These are phyloP conservation scores for Durio zibethinus DNA, from an alignment of 345 rosid species.

Conservation along the genomic window DNA sequence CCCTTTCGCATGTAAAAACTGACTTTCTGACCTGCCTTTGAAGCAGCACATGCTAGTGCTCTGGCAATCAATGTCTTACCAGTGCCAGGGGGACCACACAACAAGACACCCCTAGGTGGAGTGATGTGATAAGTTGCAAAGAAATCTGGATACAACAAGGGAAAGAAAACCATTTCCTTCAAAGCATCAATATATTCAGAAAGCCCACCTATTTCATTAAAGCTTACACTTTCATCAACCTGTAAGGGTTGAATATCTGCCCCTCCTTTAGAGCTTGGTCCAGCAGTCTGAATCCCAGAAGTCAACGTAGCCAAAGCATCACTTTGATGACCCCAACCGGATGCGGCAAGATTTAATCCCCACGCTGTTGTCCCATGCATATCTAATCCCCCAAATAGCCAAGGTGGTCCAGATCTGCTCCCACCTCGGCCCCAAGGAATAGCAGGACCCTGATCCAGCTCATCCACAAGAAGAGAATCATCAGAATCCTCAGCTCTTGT, in stretches of 20 bases:
- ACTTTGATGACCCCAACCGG: constrained; percentile 99
- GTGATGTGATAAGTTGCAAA: constrained; percentile 91
- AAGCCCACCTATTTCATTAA: constrained; percentile 95
- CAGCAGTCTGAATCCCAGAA: constrained; percentile 96
- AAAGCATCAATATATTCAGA: constrained; percentile 86
- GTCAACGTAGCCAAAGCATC: constrained; percentile 67
- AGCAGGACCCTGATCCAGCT: constrained; percentile 94
- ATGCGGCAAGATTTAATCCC: constrained; percentile 92
- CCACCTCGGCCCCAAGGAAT: constrained; percentile 94
- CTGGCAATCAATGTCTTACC: constrained; percentile 98
- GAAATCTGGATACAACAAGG: constrained; percentile 92
- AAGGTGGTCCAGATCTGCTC: constrained; percentile 90
- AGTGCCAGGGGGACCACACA: constrained; percentile 99
- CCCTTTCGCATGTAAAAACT: constrained; percentile 99
- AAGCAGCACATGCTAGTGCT: constrained; percentile 99
- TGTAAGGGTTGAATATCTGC: constrained; percentile 99
- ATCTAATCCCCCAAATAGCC: constrained; percentile 97
- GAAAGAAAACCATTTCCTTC: constrained; percentile 99
- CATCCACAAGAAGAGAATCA: constrained; percentile 99
- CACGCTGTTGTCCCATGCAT: constrained; percentile 70
- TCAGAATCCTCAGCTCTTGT: constrained; percentile 92
- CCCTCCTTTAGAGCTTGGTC: constrained; percentile 99
- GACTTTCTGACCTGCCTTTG: constrained; percentile 99
- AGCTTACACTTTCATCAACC: constrained; percentile 88
- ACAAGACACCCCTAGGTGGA: constrained; percentile 95